Evolutionary conservation across 1,139 yeast genomes (phyloP).

Genomic region (Suhomyces taliae): DNA sequence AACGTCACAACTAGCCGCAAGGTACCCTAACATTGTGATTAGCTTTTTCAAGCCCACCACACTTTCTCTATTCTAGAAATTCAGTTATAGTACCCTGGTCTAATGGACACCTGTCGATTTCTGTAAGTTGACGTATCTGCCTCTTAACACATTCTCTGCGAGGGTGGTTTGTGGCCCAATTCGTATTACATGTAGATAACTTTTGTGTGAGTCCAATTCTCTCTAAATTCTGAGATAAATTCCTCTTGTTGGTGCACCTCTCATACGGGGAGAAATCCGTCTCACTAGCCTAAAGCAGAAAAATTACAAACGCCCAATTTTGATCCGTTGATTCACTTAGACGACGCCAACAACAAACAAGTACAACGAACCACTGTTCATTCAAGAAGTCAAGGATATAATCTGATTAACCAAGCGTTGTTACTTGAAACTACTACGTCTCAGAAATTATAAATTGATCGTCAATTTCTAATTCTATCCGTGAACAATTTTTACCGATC

Average conservation of each 20-base stretch:
- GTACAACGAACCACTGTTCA: not conserved
- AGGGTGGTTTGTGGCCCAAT: not conserved
- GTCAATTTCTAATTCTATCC: not conserved
- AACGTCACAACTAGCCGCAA: constrained; percentile 2
- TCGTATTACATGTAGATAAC: not conserved
- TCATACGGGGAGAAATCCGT: constrained; percentile 4
- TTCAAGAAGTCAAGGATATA: too few species aligned
- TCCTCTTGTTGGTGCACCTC: constrained; percentile 1
- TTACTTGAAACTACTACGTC: too few species aligned
- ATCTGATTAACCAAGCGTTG: too few species aligned
- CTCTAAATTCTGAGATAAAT: not conserved
- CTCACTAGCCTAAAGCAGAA: constrained; percentile 11
- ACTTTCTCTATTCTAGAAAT: not conserved
- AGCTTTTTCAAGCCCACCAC: not conserved
- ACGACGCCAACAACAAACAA: constrained; percentile 5
- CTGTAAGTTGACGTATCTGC: not conserved
- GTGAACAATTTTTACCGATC: not conserved
- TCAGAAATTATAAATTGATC: too few species aligned
- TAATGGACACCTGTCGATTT: too few species aligned
- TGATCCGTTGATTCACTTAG: constrained; percentile 11
- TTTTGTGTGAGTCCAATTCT: not conserved
- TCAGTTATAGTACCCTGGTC: too few species aligned
- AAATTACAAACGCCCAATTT: constrained; percentile 11
- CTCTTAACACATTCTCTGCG: not conserved
- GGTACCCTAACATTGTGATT: not conserved